Percentiles rank a stretch among this genome's conserved stretches.
Evolutionary conservation across 345 rosid genomes (phyloP).

Genomic region (Salix koriyanagi): DNA sequence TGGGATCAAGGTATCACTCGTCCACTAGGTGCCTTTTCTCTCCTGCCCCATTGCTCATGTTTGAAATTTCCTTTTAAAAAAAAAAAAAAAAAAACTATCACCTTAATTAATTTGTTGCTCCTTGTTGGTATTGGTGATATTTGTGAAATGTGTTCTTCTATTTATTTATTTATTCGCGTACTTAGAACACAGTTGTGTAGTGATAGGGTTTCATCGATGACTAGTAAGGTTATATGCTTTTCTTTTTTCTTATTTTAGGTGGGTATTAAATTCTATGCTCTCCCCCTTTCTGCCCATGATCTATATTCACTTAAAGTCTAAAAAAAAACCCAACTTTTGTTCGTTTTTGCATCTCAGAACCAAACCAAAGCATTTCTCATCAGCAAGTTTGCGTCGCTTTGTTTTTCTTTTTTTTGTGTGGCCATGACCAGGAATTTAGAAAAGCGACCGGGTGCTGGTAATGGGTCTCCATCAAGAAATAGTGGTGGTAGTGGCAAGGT

Average conservation of each 20-base stretch:
- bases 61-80: background rate
- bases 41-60: background rate
- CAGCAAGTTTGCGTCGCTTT: constrained; percentile 4
- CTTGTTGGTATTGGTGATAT: background rate
- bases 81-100: background rate
- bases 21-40: background rate
- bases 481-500: constrained; percentile 28
- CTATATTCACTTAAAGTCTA: background rate
- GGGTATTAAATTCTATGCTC: constrained; percentile 15
- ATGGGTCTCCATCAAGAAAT: constrained; percentile 50
- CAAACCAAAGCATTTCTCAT: background rate
- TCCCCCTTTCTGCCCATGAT: background rate
- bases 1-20: background rate
- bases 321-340: background rate
- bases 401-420: background rate
- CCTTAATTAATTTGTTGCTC: background rate
- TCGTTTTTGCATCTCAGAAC: background rate
- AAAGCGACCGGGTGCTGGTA: constrained; percentile 38
- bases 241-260: constrained; percentile 14
- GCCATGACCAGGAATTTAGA: constrained; percentile 56
- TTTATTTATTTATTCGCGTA: background rate
- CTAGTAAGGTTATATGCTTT: background rate
- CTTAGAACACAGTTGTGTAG: background rate
- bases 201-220: background rate
- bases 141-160: background rate